Percentiles rank a stretch among this genome's conserved stretches.
phyloP scores from a whole-genome alignment of 306 rosid species.

The Sophora flavescens region DNA sequence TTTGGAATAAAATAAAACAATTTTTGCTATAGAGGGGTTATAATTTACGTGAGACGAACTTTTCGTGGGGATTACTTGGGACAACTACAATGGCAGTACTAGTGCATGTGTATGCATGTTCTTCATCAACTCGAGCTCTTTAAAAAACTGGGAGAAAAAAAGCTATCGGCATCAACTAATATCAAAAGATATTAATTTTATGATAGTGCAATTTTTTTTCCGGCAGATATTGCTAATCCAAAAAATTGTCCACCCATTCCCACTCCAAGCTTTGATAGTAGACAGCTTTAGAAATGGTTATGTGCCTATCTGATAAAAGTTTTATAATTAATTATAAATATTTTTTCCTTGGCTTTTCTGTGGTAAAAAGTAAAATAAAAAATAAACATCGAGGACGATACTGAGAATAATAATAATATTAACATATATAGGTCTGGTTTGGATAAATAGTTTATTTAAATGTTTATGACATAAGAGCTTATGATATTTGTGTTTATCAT shows the following conservation, averaged over 20 bases:
- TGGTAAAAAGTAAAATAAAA: not conserved
- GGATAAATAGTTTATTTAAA: too few species aligned
- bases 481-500: too few species aligned
- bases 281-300: not conserved
- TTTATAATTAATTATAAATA: too few species aligned
- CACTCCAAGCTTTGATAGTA: not conserved
- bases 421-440: too few species aligned
- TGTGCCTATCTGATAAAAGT: not conserved
- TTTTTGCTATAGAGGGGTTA: not conserved
- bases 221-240: not conserved
- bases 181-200: too few species aligned
- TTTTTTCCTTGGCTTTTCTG: not conserved
- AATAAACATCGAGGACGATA: not conserved
- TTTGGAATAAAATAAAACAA: not conserved
- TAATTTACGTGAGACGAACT: not conserved
- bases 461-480: too few species aligned
- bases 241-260: conserved; percentile 18
- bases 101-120: too few species aligned
- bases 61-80: not conserved
- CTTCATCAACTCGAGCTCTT: too few species aligned
- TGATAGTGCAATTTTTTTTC: not conserved
- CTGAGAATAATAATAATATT: not conserved
- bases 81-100: too few species aligned
- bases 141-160: too few species aligned
- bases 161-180: too few species aligned